Percentiles rank a stretch among this genome's conserved stretches.
Conservation (phyloP, 2,329 filamentous ascomycete genomes). For the Cercospora janseana region DNA sequence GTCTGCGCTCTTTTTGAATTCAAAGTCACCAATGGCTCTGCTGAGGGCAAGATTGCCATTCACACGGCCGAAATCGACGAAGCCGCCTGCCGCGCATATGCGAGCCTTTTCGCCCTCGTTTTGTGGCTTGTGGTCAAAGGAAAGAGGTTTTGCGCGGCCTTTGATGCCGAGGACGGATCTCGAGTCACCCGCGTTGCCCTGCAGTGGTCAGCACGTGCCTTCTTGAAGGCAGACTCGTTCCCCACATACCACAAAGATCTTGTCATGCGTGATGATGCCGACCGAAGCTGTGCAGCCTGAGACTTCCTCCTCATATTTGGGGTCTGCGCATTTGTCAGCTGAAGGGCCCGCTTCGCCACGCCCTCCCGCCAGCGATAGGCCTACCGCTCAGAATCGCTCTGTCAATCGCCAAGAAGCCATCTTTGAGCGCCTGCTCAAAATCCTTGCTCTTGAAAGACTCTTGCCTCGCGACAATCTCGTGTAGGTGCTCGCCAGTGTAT, state of each 20-base stretch:
- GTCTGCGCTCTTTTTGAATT: constrained; percentile 99
- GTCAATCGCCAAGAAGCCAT: constrained; percentile 94
- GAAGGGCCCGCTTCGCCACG: not conserved
- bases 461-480: constrained; percentile 92
- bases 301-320: constrained; percentile 94
- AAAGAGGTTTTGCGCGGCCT: constrained; percentile 92
- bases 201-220: constrained; percentile 24
- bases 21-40: constrained; percentile 96
- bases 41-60: constrained; percentile 97
- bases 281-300: constrained; percentile 97
- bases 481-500: constrained; percentile 88
- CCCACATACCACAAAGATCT: constrained; percentile 82
- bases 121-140: constrained; percentile 99
- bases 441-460: constrained; percentile 88
- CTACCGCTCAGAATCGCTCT: constrained; percentile 92
- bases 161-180: constrained; percentile 94
- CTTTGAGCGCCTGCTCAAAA: constrained; percentile 93
- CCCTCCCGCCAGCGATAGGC: constrained; percentile 24
- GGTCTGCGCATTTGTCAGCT: constrained; percentile 60
- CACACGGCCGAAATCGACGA: constrained; percentile 96
- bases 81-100: constrained; percentile 92
- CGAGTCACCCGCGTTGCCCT: constrained; percentile 98
- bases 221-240: not conserved
- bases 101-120: constrained; percentile 97
- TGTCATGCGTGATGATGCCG: constrained; percentile 80